Percentiles rank a stretch among this genome's conserved stretches.
Conservation (phyloP, 352 stramenopile species). For the Phytophthora boehmeriae region DNA sequence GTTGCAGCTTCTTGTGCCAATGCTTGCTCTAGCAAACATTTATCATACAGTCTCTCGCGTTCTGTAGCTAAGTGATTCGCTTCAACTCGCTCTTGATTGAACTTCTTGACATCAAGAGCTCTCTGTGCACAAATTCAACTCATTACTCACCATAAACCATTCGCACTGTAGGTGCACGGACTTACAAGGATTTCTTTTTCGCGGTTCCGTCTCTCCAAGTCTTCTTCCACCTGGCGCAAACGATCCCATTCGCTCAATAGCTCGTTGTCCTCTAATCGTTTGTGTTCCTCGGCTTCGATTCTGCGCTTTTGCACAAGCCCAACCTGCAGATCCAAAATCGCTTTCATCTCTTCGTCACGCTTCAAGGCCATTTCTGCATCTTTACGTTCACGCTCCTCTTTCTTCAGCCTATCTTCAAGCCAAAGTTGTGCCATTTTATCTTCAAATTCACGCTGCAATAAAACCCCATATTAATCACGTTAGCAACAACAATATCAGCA, state of each 20-base stretch:
- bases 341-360: constrained; percentile 74
- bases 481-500: constrained; percentile 9
- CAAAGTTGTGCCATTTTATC: constrained; percentile 71
- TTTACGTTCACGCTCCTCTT: constrained; percentile 66
- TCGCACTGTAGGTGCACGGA: neutral
- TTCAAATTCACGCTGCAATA: constrained; percentile 45
- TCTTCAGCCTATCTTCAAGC: constrained; percentile 75
- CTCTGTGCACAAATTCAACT: constrained; percentile 26
- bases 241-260: constrained; percentile 66
- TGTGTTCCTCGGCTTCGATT: constrained; percentile 42
- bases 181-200: constrained; percentile 61
- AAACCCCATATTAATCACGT: neutral
- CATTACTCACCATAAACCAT: neutral
- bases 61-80: constrained; percentile 42
- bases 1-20: constrained; percentile 66
- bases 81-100: constrained; percentile 74
- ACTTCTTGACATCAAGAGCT: constrained; percentile 73
- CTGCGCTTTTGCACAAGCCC: constrained; percentile 59
- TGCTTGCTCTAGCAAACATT: constrained; percentile 58
- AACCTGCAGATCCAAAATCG: constrained; percentile 80
- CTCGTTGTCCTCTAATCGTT: constrained; percentile 54
- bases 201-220: constrained; percentile 53
- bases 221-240: constrained; percentile 65
- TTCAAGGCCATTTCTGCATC: constrained; percentile 54
- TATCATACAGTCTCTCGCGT: constrained; percentile 73